Conservation (phyloP, 768 basidiomycete genomes). For the Aureoboletus auriporus region DNA sequence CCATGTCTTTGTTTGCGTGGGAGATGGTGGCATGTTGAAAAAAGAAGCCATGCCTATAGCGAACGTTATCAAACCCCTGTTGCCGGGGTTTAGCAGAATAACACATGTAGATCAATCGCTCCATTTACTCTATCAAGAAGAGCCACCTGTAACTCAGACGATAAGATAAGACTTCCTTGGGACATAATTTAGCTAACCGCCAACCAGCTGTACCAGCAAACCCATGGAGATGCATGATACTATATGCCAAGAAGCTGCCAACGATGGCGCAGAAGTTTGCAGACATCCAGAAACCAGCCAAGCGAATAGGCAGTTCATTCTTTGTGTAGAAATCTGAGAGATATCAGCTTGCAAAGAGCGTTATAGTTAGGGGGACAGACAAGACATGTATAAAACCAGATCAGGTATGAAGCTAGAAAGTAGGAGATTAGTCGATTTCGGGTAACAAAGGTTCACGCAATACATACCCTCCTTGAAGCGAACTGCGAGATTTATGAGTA, state of each 20-base stretch:
- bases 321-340: conserved; percentile 48
- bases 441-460: too few species aligned
- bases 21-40: conserved; percentile 58
- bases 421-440: background rate
- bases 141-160: conserved; percentile 33
- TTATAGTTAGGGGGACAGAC: conserved; percentile 29
- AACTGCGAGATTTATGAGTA: conserved; percentile 12
- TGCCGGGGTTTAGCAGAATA: background rate
- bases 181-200: background rate
- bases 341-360: background rate
- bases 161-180: too few species aligned
- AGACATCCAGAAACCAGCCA: conserved; percentile 67
- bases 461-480: conserved; percentile 45
- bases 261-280: conserved; percentile 52
- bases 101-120: background rate
- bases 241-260: conserved; percentile 63
- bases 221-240: conserved; percentile 39
- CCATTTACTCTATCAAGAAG: conserved; percentile 30
- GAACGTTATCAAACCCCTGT: conserved; percentile 38
- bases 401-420: conserved; percentile 49
- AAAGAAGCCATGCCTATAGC: conserved; percentile 52
- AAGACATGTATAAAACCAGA: conserved; percentile 58
- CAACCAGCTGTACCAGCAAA: conserved; percentile 12
- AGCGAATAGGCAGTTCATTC: conserved; percentile 44
- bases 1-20: conserved; percentile 55